Conservation (phyloP, 495 filamentous ascomycete genomes). For the Eremomyces bilateralis region DNA sequence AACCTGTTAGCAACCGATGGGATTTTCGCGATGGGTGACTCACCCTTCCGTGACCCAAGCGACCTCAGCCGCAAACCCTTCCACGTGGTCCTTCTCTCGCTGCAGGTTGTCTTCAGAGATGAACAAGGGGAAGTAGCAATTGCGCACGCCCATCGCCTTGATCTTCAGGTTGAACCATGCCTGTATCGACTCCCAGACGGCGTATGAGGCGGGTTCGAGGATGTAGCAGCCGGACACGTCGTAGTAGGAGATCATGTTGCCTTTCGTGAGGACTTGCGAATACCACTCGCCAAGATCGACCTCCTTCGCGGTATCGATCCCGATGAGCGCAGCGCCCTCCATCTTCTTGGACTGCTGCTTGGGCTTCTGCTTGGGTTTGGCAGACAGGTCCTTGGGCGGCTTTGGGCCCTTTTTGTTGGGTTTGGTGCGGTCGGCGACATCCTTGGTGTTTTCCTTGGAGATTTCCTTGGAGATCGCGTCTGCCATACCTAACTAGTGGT, state of each 20-base stretch:
- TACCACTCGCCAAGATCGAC: conserved; percentile 90
- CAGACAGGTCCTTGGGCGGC: too few relatives aligned
- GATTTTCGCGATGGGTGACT: too few relatives aligned
- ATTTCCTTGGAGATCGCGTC: too few relatives aligned
- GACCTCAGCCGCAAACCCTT: conserved; percentile 93
- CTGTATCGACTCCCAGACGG: conserved; percentile 83
- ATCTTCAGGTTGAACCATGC: conserved; percentile 74
- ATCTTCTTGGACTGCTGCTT: conserved; percentile 13
- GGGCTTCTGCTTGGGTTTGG: conserved; percentile 2
- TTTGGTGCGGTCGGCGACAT: too few relatives aligned
- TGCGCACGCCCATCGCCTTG: conserved; percentile 74
- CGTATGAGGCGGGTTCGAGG: conserved; percentile 55
- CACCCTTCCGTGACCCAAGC: conserved; percentile 97
- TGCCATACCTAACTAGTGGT: too few relatives aligned
- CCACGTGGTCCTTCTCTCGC: conserved; percentile 88
- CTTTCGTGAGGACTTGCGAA: conserved; percentile 85
- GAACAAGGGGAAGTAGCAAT: conserved; percentile 92
- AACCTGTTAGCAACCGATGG: too few relatives aligned
- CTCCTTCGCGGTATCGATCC: conserved; percentile 64
- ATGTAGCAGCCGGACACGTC: conserved; percentile 94
- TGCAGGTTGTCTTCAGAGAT: conserved; percentile 75
- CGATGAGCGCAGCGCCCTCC: conserved; percentile 48
- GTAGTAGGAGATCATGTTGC: conserved; percentile 84
- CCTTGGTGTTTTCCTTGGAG: too few relatives aligned
- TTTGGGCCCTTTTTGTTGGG: too few relatives aligned